Conservation (phyloP, 2,329 filamentous ascomycete genomes). For the Mycocentrospora acerina region DNA sequence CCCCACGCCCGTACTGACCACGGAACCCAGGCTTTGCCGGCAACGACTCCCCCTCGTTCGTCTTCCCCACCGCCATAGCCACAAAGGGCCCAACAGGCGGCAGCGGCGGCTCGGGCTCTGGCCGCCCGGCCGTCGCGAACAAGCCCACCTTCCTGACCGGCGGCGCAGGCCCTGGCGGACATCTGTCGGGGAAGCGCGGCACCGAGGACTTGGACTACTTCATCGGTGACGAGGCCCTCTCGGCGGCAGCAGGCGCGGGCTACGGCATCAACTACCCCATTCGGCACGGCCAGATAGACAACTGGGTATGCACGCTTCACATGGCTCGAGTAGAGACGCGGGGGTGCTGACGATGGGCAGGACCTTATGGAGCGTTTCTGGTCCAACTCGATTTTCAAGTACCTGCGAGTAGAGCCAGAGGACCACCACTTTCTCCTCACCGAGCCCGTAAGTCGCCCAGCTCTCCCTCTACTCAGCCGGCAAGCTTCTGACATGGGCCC, state of each 20-base stretch:
- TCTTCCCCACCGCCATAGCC: conserved; percentile 97
- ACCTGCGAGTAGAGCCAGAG: conserved; percentile 94
- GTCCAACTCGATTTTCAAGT: conserved; percentile 99
- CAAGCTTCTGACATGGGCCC: conserved; percentile 14
- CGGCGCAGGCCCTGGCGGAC: conserved; percentile 77
- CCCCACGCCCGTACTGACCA: conserved; percentile 38
- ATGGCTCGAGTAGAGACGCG: background rate
- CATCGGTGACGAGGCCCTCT: conserved; percentile 93
- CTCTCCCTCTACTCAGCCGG: background rate
- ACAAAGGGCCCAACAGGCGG: conserved; percentile 78
- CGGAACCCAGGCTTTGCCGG: conserved; percentile 79
- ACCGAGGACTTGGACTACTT: conserved; percentile 99
- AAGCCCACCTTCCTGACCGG: conserved; percentile 95
- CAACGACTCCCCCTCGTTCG: conserved; percentile 98
- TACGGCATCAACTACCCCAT: conserved; percentile 98
- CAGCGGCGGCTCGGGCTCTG: conserved; percentile 75
- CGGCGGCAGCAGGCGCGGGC: conserved; percentile 79
- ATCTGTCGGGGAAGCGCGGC: conserved; percentile 87
- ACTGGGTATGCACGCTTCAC: conserved; percentile 69
- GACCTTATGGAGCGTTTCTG: conserved; percentile 99
- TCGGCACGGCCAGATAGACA: conserved; percentile 96
- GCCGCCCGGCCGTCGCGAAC: conserved; percentile 85
- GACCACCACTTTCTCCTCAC: conserved; percentile 98
- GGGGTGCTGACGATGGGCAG: conserved; percentile 48
- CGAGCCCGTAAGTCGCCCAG: conserved; percentile 70